Evolutionary conservation across 345 rosid species (phyloP), one percentile per base, ranked within the genome.

Genomic region (Litchi chinensis): DNA sequence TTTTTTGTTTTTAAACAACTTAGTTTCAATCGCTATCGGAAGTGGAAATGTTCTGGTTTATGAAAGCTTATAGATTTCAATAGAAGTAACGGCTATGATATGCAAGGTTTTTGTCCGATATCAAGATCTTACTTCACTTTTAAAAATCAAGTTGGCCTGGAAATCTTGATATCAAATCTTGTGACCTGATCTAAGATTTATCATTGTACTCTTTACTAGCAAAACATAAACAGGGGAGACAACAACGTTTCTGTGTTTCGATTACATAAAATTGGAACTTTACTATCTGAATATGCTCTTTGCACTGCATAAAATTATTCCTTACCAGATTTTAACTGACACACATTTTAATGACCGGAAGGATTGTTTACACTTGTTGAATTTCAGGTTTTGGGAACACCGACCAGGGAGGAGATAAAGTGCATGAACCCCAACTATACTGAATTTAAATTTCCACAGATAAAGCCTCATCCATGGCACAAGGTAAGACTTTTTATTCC

Each of bases 351-450:
- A 77, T 48, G 24, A 69, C 32, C 73, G 50, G 6, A 32, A 44
- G 41, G 76, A 73, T 68, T 68, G 22, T 74, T 75, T 80, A 28
- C 76, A 65, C 54, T 75, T 22, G 64, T 65, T 73, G 63, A 71
- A 63, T 60, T 79, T 46, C 86, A 94, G 98, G 96, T 93, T 78
- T 82, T 95, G 83, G 99, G 99, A 71, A 95, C 98, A 57, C 99
- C 99, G 73, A 95, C 99, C 60, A 84, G 97, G 76, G 99, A 95
- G 82, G 98, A 95, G 87, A 95, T 95, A 79, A 95, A 95, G 85
- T 95, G 99, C 90, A 95, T 95, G 99, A 95, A 95, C 81, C 97
- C 98, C 41, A 93, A 91, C 82, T 95, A 95, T 77, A 95, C 98
- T 0, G 97, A 93, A 79, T 95, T 93, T 80, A 93, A 94, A 82